Conservation (phyloP, 495 filamentous ascomycete genomes). For the Hypoxylon trugodes region DNA sequence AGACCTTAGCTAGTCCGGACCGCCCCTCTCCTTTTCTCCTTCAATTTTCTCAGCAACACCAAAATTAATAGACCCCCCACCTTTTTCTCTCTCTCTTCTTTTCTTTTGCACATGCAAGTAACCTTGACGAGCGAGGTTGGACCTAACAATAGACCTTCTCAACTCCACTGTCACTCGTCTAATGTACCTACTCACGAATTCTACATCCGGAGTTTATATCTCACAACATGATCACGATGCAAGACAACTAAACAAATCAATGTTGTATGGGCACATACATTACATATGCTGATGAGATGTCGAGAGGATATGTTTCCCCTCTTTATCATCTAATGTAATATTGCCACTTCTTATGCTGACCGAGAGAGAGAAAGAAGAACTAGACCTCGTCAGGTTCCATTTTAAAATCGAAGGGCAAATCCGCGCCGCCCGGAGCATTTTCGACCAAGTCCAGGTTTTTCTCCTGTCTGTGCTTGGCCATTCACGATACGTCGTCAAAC, state of each 20-base stretch:
- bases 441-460: neutral
- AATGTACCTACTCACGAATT: neutral
- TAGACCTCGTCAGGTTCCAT: constrained; percentile 6
- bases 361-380: no score
- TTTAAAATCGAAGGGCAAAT: neutral
- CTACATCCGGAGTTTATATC: constrained; percentile 6
- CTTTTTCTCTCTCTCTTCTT: constrained; percentile 5
- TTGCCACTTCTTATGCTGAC: constrained; percentile 15
- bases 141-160: constrained; percentile 5
- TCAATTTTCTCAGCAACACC: neutral
- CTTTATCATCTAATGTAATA: neutral
- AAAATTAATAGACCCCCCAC: neutral
- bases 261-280: no score
- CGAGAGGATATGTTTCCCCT: neutral
- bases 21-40: constrained; percentile 7
- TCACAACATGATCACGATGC: neutral
- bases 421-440: constrained; percentile 27
- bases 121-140: no score
- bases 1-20: neutral
- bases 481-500: constrained; percentile 14
- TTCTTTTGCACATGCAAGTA: constrained; percentile 22
- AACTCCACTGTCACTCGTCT: neutral
- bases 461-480: constrained; percentile 12
- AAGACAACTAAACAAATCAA: no score
- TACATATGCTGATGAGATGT: neutral